Percentiles rank a stretch among this genome's conserved stretches.
phyloP scores from a whole-genome alignment of 2,329 filamentous ascomycete species.

The Aplosporella prunicola region DNA sequence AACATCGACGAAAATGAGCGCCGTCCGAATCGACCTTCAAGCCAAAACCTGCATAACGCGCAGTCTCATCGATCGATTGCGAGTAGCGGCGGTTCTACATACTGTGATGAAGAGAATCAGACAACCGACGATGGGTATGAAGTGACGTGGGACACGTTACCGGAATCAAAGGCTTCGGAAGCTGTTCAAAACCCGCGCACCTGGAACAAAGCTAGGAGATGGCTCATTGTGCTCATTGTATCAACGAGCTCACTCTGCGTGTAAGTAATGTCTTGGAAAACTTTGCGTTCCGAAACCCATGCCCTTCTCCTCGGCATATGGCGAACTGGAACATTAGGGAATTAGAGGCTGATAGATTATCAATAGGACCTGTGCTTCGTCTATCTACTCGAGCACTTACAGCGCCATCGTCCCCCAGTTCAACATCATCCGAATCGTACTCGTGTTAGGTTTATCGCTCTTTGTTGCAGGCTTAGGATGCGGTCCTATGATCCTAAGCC shows the following conservation, averaged over 20 bases:
- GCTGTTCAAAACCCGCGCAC: conserved; percentile 55
- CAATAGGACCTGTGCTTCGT: conserved; percentile 66
- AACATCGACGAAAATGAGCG: no score
- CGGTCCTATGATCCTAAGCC: conserved; percentile 48
- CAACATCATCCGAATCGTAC: conserved; percentile 57
- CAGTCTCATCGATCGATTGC: no score
- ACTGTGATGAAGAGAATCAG: conserved; percentile 21
- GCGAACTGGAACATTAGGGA: no score
- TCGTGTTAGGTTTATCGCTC: conserved; percentile 69
- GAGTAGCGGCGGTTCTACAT: conserved; percentile 29
- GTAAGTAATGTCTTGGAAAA: no score
- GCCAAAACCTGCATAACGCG: no score
- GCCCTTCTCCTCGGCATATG: no score
- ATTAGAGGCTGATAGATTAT: not conserved
- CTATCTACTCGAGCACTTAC: conserved; percentile 81
- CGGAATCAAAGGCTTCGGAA: conserved; percentile 45
- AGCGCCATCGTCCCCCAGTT: conserved; percentile 67
- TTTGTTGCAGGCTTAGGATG: conserved; percentile 68
- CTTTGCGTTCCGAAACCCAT: no score
- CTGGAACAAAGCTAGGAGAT: conserved; percentile 58
- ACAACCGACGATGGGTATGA: conserved; percentile 46
- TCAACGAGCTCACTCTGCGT: conserved; percentile 69
- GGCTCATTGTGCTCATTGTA: conserved; percentile 70
- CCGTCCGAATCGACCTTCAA: no score
- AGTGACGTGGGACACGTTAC: conserved; percentile 65